Evolutionary conservation across 306 rosid species (phyloP), one percentile per base, ranked within the genome.

Genomic region (Cajanus cajan): DNA sequence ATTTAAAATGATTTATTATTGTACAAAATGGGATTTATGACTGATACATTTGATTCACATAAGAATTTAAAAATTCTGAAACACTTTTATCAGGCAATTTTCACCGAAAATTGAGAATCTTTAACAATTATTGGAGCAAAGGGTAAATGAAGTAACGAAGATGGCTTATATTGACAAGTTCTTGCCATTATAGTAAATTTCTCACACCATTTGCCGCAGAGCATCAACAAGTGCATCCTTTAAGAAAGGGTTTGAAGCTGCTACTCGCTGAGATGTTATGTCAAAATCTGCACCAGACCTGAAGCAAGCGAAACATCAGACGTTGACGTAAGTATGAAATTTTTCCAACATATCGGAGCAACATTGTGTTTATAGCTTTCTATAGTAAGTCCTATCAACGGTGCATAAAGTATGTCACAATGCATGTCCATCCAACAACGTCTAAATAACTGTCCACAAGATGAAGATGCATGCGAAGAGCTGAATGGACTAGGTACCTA

Each of bases 201-300:
- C 84, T 90, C 92, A 90, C 80, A 84, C 92, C 0, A 61, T 65
- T 70, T 88, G 82, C 74, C 48, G 81, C 81, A 95, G 81, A 62
- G 76, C 90, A 73, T 85, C 91, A 24, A 95, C 89, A 76, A 95
- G 81, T 68, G 89, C 92, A 83, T 89, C 89, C 90, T 89, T 95
- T 36, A 95, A 81, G 71, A 44, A 83, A 78, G 93, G 92, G 82
- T 92, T 95, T 45, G 99, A 95, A 78, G 99, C 96, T 64, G 97
- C 98, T 18, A 91, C 93, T 75, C 97, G 87, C 82, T 76, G 97
- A 64, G 97, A 52, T 79, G 96, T 87, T 77, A 95, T 80, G 87
- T 89, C 94, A 85, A 95, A 90, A n/a, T 87, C 97, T 76, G 87
- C 85, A 63, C 99, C 99, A 65, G 96, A 91, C 81, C 99, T 95